Conservation (phyloP, 345 rosid species). For the Chamaenerion angustifolium region DNA sequence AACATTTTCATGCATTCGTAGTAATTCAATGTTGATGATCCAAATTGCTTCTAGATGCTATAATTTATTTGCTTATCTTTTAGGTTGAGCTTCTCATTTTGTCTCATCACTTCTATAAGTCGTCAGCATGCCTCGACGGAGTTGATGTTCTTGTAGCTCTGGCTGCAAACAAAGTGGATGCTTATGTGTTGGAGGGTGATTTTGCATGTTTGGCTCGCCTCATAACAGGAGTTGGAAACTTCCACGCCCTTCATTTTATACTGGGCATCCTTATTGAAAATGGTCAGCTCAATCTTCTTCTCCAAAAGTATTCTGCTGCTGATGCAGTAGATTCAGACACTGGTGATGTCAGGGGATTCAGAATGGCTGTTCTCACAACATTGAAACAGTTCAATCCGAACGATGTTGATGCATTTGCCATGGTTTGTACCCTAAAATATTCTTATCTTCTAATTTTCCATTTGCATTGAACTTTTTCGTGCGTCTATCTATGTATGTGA, state of each 20-base stretch:
- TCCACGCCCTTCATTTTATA: constrained; percentile 87
- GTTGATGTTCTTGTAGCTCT: constrained; percentile 98
- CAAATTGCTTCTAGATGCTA: not conserved
- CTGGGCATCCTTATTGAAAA: constrained; percentile 92
- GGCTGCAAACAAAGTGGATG: constrained; percentile 93
- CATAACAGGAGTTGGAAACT: constrained; percentile 91
- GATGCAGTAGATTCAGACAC: constrained; percentile 65
- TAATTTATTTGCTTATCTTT: constrained; percentile 6
- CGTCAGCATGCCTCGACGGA: constrained; percentile 97
- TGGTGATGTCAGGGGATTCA: constrained; percentile 85
- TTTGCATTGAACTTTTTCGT: too few species aligned
- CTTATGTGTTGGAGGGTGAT: constrained; percentile 89
- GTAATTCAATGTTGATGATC: not conserved
- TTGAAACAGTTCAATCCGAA: constrained; percentile 83
- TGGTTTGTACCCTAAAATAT: constrained; percentile 35
- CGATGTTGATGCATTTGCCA: constrained; percentile 81
- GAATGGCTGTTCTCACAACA: constrained; percentile 92
- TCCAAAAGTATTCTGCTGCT: constrained; percentile 85
- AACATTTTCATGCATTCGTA: too few species aligned
- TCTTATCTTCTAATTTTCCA: not conserved
- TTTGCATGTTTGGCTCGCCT: constrained; percentile 89
- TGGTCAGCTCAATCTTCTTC: constrained; percentile 89
- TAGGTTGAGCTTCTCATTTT: constrained; percentile 98
- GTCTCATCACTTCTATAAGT: constrained; percentile 94
- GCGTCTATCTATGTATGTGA: too few species aligned